Evolutionary conservation across 1,284 basidiomycete species (phyloP).

Genomic region (Heterobasidion irregulare): DNA sequence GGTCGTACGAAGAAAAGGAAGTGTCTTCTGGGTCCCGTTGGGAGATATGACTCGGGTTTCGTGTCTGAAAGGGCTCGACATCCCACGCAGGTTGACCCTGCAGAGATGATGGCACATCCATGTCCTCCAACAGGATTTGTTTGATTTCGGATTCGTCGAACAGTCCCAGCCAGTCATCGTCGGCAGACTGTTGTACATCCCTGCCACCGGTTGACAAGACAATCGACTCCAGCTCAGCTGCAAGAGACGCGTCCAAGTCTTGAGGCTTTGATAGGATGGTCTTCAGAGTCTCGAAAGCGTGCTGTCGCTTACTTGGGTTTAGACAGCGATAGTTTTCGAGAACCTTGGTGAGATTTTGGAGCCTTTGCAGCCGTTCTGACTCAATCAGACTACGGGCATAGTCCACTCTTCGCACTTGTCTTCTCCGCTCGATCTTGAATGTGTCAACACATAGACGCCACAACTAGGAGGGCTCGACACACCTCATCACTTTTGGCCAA

Average conservation of each 20-base stretch:
- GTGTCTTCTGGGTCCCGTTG: neutral
- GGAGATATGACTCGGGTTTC: neutral
- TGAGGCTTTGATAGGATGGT: slow-evolving; percentile 7
- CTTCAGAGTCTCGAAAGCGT: slow-evolving; percentile 18
- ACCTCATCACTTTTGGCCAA: slow-evolving; percentile 68
- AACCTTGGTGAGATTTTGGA: slow-evolving; percentile 34
- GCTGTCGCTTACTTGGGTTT: slow-evolving; percentile 22
- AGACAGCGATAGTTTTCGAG: slow-evolving; percentile 28
- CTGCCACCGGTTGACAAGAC: neutral
- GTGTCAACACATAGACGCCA: neutral
- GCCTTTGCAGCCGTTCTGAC: slow-evolving; percentile 36
- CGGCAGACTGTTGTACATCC: neutral
- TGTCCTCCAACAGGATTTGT: neutral
- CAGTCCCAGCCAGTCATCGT: neutral
- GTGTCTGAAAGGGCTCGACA: too few species aligned
- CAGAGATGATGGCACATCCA: neutral
- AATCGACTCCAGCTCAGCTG: neutral
- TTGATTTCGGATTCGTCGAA: neutral
- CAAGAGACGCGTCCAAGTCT: neutral
- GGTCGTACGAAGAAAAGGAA: too few species aligned
- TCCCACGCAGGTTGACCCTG: neutral
- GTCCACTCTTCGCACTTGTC: slow-evolving; percentile 34
- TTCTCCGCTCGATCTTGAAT: slow-evolving; percentile 39
- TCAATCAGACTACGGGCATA: slow-evolving; percentile 47
- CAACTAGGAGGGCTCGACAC: slow-evolving; percentile 5